Evolutionary conservation across 2,329 filamentous ascomycete species (phyloP), one percentile per base, ranked within the genome.

Genomic region (Emydomyces testavorans): DNA sequence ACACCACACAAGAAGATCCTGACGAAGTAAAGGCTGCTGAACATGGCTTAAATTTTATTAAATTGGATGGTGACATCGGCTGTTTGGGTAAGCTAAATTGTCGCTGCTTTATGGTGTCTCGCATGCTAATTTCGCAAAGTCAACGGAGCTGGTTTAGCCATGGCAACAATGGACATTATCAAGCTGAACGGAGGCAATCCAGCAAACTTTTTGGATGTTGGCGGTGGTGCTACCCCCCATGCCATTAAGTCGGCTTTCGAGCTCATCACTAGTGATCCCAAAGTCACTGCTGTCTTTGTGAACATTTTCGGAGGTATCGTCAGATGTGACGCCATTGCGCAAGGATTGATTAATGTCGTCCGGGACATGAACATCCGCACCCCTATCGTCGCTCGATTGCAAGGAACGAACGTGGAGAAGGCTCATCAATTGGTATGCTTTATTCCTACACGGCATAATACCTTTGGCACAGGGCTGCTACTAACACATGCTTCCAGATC

Each of bases 101-200:
- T 11, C 32, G 32, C 3, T 8, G 23, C 15, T 35, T 16, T 2
- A 20, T 2, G 11, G 2, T 18, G 15, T 13, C n/a, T 13, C 23
- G 20, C 16, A 29, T 35, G 37, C 40, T 48, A 43, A 48, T 29
- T 4, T 39, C 18, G 28, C 29, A 18, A 21, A 60, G 92, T 98
- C 75, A 98, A 98, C 75, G 92, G 92, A 67, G 92, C 92, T 62
- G 92, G 92, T 74, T 84, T 98, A 58, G 92, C 92, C 72, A 98
- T 98, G 92, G 92, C 92, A 55, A 98, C 92, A 67, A 98, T 98
- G 92, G 92, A 98, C 71, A 96, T 98, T 70, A 98, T 98, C 79
- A 96, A 98, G 81, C 80, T 98, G 55, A 98, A 96, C 73, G 92
- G 92, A 60, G 92, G 92, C 55, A 76, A 80, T 64, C 92, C 92